Evolutionary conservation across 257 asterid genomes (phyloP), one percentile per base, ranked within the genome.

Genomic region (Solanum verrucosum): DNA sequence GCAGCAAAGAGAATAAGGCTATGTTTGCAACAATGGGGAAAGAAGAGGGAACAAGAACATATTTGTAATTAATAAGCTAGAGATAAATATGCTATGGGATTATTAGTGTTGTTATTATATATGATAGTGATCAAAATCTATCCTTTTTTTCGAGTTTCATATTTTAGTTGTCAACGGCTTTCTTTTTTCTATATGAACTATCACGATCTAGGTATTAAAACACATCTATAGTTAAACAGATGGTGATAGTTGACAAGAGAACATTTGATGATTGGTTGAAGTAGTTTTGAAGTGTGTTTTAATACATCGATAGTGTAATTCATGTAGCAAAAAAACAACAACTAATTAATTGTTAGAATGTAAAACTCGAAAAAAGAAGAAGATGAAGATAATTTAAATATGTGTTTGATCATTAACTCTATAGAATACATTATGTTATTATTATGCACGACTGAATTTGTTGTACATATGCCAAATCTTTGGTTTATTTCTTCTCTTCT

Each of bases 1-100:
- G 82, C 88, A 13, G 83, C 81, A 16, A 92, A 84, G 65, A 91
- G 88, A 84, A 86, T 91, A 59, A 89, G 89, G 77, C 87, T 91
- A 35, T 90, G 90, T 35, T 18, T 90, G 70, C 91, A 77, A 63
- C 91, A 88, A 21, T 91, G 91, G 94, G 94, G 91, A 38, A 46
- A 13, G 82, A 84, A 65, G 87, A 88, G 87, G 75, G 94, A 91
- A 83, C 87, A 65, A 25, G 29, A 60, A n/a, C 91, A 84, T 75
- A 87, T 52, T 33, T 79, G 5, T 77, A 25, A 33, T 72, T 74
- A 74, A 74, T 74, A 4, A 44, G 38, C 25, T 7, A 44, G 63
- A 79, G 84, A 42, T 44, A 3, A 35, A 2, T 34, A 74, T 74
- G 5, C 35, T 33, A 33, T 33, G 35, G 35, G 35, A 33, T 33